Conservation (phyloP, 371 early-diverging fungal species). For the Rhizomucor pusillus region DNA sequence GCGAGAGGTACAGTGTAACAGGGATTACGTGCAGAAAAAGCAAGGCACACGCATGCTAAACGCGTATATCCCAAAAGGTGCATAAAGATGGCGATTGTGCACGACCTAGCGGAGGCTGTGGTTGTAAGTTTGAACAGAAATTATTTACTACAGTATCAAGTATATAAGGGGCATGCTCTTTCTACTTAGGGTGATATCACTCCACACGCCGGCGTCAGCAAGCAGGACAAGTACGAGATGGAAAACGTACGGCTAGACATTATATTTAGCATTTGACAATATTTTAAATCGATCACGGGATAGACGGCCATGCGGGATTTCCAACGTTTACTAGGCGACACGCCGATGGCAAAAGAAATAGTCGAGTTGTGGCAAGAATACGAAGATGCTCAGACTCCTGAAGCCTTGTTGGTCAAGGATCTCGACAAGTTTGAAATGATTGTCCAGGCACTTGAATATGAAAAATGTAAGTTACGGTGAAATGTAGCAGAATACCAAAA, state of each 20-base stretch:
- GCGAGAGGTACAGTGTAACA: conserved; percentile 38
- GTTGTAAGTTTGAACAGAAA: conserved; percentile 45
- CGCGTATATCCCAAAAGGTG: conserved; percentile 37
- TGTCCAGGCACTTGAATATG: conserved; percentile 90
- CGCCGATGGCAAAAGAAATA: conserved; percentile 68
- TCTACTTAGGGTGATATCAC: conserved; percentile 82
- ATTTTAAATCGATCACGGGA: background rate
- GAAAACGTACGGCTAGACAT: conserved; percentile 55
- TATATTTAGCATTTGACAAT: background rate
- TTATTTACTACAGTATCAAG: background rate
- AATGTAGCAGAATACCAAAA: background rate
- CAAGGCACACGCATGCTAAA: too few species aligned
- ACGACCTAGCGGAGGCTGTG: conserved; percentile 89
- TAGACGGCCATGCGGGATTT: conserved; percentile 73
- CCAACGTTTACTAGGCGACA: conserved; percentile 54
- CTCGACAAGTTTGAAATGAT: conserved; percentile 96
- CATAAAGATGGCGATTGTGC: conserved; percentile 88
- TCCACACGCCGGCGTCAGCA: conserved; percentile 76
- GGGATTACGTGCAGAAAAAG: too few species aligned
- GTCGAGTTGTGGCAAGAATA: conserved; percentile 83
- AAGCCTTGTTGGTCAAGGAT: conserved; percentile 87
- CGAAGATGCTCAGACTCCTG: conserved; percentile 73
- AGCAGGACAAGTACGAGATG: conserved; percentile 71
- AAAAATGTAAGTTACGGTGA: conserved; percentile 57
- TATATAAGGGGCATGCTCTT: background rate